Conservation (phyloP, 495 filamentous ascomycete genomes). For the Extremus antarcticus region DNA sequence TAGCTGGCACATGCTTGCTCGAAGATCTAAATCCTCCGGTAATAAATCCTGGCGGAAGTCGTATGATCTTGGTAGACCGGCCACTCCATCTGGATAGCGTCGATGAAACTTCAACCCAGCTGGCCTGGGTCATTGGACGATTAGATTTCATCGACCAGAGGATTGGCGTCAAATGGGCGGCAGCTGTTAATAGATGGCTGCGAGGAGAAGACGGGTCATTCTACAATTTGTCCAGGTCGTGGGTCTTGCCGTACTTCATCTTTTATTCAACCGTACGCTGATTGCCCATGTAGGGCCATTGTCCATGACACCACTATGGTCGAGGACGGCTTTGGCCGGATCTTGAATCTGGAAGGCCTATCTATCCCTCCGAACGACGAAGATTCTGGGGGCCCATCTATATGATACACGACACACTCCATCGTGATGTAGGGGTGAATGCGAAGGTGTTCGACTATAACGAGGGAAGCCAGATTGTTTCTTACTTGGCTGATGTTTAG, state of each 20-base stretch:
- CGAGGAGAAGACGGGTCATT: constrained; percentile 1
- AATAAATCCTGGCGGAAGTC: constrained; percentile 9
- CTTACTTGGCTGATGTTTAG: too few relatives aligned
- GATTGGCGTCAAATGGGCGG: constrained; percentile 6
- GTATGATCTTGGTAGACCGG: constrained; percentile 3
- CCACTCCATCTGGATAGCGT: constrained; percentile 4
- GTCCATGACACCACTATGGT: not conserved
- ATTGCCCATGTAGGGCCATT: not conserved
- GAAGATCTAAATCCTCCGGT: constrained; percentile 4
- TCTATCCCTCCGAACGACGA: too few relatives aligned
- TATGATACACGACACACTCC: too few relatives aligned
- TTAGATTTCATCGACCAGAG: constrained; percentile 2
- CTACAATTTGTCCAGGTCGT: constrained; percentile 13
- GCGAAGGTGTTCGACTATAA: too few relatives aligned
- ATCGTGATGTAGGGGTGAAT: too few relatives aligned
- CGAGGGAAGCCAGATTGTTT: too few relatives aligned
- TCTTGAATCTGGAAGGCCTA: too few relatives aligned
- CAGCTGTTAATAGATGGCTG: not conserved
- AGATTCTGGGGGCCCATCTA: too few relatives aligned
- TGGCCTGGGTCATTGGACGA: constrained; percentile 12
- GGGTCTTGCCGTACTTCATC: too few relatives aligned
- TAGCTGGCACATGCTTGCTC: constrained; percentile 11
- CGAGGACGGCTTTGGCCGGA: too few relatives aligned
- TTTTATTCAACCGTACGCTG: too few relatives aligned
- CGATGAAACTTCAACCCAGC: constrained; percentile 5